Evolutionary conservation across 148 eudicot genomes (phyloP).

Genomic region (Fallopia convolvulus): DNA sequence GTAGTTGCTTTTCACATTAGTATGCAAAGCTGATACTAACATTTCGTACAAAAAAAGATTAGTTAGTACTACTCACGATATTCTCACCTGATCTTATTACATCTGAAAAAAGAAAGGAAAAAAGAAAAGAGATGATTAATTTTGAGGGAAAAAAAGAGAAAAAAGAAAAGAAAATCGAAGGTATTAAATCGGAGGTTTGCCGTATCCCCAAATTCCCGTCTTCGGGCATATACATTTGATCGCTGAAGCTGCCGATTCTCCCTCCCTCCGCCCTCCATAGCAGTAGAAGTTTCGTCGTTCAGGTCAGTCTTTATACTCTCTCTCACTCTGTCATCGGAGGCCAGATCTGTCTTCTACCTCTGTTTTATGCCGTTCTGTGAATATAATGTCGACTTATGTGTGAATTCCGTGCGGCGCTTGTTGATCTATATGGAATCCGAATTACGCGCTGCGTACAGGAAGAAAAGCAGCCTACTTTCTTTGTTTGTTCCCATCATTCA

Average conservation of each 20-base stretch:
- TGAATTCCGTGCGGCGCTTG: background rate
- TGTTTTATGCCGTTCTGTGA: background rate
- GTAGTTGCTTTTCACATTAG: no score
- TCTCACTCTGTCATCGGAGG: background rate
- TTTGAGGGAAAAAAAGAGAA: no score
- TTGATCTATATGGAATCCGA: background rate
- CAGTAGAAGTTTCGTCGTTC: background rate
- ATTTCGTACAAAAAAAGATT: no score
- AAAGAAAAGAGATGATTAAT: background rate
- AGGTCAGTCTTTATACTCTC: background rate
- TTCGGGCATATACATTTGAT: background rate
- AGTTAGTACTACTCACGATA: no score
- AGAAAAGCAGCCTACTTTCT: background rate
- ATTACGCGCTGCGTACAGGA: background rate
- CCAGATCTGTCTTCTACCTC: constrained; percentile 5
- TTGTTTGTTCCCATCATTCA: background rate
- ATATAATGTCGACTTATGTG: background rate
- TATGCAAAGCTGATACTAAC: no score
- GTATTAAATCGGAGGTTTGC: background rate
- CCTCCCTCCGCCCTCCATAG: background rate
- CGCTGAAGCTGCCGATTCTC: background rate
- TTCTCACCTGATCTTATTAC: no score
- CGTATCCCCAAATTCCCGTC: background rate
- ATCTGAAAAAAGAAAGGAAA: background rate
- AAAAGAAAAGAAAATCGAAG: no score